Conservation (phyloP, 2,329 filamentous ascomycete genomes). For the Xylariales sp. region DNA sequence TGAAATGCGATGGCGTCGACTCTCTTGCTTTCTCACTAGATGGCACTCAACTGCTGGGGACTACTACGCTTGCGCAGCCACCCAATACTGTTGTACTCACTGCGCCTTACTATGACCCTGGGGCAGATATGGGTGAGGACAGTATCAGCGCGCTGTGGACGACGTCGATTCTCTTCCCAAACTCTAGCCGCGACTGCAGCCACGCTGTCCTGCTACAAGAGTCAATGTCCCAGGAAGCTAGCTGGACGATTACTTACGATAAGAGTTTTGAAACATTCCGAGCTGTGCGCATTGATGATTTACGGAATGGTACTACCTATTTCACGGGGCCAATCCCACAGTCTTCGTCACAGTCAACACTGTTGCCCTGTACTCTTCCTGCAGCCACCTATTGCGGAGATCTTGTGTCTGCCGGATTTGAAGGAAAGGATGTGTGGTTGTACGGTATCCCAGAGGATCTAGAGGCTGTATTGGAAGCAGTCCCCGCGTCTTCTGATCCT, state of each 20-base stretch:
- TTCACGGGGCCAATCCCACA: conserved; percentile 66
- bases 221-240: conserved; percentile 58
- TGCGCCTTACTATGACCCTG: conserved; percentile 74
- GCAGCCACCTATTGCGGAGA: conserved; percentile 66
- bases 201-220: conserved; percentile 68
- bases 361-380: conserved; percentile 65
- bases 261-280: conserved; percentile 73
- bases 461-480: conserved; percentile 55
- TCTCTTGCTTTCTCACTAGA: conserved; percentile 71
- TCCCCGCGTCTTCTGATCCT: conserved; percentile 18
- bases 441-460: conserved; percentile 74
- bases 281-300: conserved; percentile 69
- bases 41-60: conserved; percentile 73
- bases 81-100: conserved; percentile 73
- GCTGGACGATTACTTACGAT: conserved; percentile 77
- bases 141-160: conserved; percentile 76
- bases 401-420: conserved; percentile 69
- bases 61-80: conserved; percentile 60
- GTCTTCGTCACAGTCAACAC: conserved; percentile 47
- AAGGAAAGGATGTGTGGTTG: conserved; percentile 69
- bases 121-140: conserved; percentile 60
- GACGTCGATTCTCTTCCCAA: conserved; percentile 79
- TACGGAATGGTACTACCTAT: conserved; percentile 72
- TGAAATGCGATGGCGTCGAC: conserved; percentile 75
- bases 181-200: conserved; percentile 73